A percentile compares a stretch with the other conserved stretches of the same genome.
Conservation (phyloP, 2,329 filamentous ascomycete species). For the Exophiala alcalophila region DNA sequence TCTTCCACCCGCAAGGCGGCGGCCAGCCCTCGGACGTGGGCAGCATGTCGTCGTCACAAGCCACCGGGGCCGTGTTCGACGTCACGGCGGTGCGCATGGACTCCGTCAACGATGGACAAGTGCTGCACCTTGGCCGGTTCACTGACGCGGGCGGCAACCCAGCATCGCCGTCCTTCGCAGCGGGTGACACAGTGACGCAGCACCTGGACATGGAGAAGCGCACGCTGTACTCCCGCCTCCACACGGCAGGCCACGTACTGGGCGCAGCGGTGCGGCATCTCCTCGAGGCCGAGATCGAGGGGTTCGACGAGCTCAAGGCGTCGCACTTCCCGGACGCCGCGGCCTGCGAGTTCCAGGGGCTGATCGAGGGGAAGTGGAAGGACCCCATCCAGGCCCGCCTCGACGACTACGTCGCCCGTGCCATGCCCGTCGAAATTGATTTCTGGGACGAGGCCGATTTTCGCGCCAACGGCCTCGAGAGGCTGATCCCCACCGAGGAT, state of each 20-base stretch:
- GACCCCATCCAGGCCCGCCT: slow-evolving; percentile 59
- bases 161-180: slow-evolving; percentile 36
- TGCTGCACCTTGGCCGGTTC: slow-evolving; percentile 66
- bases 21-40: slow-evolving; percentile 70
- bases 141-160: slow-evolving; percentile 14
- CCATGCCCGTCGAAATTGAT: slow-evolving; percentile 60
- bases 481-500: slow-evolving; percentile 48
- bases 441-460: slow-evolving; percentile 68
- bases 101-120: slow-evolving; percentile 49
- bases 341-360: slow-evolving; percentile 64
- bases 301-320: slow-evolving; percentile 66
- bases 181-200: slow-evolving; percentile 52
- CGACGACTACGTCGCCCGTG: slow-evolving; percentile 56
- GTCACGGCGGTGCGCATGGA: slow-evolving; percentile 59
- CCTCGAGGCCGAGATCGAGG: slow-evolving; percentile 50
- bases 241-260: slow-evolving; percentile 72
- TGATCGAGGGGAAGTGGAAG: slow-evolving; percentile 64
- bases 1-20: slow-evolving; percentile 73
- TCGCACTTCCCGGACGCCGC: slow-evolving; percentile 68
- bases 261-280: slow-evolving; percentile 64
- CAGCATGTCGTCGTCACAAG: slow-evolving; percentile 44
- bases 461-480: slow-evolving; percentile 50
- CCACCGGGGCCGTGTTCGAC: slow-evolving; percentile 42
- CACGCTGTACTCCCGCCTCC: slow-evolving; percentile 62
- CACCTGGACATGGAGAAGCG: slow-evolving; percentile 60